Conservation (phyloP, 345 rosid species). For the Eucalyptus melliodora region DNA sequence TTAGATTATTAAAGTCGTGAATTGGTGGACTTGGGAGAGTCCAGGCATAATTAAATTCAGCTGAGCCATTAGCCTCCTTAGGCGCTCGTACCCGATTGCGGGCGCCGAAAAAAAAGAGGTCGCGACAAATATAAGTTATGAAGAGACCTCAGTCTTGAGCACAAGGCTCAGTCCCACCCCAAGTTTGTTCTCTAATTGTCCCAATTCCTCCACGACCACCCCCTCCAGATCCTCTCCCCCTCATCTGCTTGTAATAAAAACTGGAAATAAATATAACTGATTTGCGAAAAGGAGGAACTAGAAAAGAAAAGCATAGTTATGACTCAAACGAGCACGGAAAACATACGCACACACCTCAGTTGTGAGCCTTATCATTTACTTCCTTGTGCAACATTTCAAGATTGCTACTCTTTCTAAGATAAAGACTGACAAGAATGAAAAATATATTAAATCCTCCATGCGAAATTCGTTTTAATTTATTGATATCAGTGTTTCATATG, state of each 20-base stretch:
- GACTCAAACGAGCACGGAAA: not conserved
- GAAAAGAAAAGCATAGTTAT: not conserved
- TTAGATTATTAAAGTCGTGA: too few relatives aligned
- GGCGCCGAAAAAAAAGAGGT: too few relatives aligned
- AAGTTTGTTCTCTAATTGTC: not conserved
- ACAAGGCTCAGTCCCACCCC: not conserved
- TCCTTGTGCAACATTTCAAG: not conserved
- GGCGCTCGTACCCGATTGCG: too few relatives aligned
- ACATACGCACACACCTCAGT: not conserved
- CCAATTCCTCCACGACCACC: constrained; percentile 3
- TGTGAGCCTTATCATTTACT: not conserved
- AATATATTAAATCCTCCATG: not conserved
- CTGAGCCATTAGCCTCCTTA: too few relatives aligned
- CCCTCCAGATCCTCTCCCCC: constrained; percentile 8
- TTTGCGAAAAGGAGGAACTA: not conserved
- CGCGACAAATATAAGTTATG: not conserved
- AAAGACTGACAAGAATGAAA: too few relatives aligned
- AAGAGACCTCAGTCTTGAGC: not conserved
- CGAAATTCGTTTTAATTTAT: too few relatives aligned
- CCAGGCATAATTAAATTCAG: too few relatives aligned
- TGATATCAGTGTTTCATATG: too few relatives aligned
- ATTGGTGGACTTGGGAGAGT: too few relatives aligned
- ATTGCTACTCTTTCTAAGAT: not conserved
- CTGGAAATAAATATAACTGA: not conserved
- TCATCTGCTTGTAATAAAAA: not conserved